Conservation (phyloP, 2,329 filamentous ascomycete species). For the Ophiostoma ulmi region DNA sequence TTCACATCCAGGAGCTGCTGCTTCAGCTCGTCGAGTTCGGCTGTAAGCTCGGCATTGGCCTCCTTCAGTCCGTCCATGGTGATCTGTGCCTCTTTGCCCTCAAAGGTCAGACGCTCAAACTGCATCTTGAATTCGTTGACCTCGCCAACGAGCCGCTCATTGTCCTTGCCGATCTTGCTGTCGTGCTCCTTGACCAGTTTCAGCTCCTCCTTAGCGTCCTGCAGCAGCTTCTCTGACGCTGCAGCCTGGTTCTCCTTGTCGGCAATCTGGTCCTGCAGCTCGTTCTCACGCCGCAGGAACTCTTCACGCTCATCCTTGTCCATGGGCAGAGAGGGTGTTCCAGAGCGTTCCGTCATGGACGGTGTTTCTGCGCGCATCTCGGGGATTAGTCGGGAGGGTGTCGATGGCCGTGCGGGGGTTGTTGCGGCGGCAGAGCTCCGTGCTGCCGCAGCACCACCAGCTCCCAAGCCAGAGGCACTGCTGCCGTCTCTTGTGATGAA, state of each 20-base stretch:
- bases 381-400: slow-evolving; percentile 45
- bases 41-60: slow-evolving; percentile 85
- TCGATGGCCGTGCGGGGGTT: slow-evolving; percentile 50
- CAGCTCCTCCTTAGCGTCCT: slow-evolving; percentile 82
- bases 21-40: slow-evolving; percentile 90
- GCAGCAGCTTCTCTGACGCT: slow-evolving; percentile 71
- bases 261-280: slow-evolving; percentile 91
- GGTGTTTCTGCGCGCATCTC: slow-evolving; percentile 61
- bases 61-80: slow-evolving; percentile 98
- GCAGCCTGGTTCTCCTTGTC: slow-evolving; percentile 83
- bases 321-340: slow-evolving; percentile 78
- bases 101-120: slow-evolving; percentile 88
- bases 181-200: slow-evolving; percentile 80
- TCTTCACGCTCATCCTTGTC: slow-evolving; percentile 98
- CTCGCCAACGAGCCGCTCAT: slow-evolving; percentile 78
- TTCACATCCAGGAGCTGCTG: slow-evolving; percentile 92
- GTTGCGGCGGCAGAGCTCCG: slow-evolving; percentile 51
- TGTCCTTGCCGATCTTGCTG: slow-evolving; percentile 76
- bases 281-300: slow-evolving; percentile 89
- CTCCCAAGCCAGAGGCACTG: slow-evolving; percentile 39
- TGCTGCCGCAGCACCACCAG: slow-evolving; percentile 43
- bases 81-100: slow-evolving; percentile 93
- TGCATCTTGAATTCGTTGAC: slow-evolving; percentile 96
- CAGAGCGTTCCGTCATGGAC: slow-evolving; percentile 65
- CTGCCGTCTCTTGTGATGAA: slow-evolving; percentile 53